Evolutionary conservation across 2,329 filamentous ascomycete species (phyloP).

Genomic region (Neodidymelliopsis sp.): DNA sequence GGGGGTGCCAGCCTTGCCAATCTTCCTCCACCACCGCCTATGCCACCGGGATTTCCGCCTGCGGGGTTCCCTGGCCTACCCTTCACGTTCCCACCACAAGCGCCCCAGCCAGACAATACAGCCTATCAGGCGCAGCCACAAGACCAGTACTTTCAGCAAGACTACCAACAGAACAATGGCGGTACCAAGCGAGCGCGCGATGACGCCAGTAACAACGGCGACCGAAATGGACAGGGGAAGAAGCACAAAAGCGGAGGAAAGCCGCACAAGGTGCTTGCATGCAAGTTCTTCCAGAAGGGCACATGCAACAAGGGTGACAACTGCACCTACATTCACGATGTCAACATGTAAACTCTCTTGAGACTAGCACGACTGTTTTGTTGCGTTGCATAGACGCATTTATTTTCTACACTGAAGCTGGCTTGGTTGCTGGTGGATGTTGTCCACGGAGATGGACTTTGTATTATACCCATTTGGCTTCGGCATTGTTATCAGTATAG

Average conservation of each 20-base stretch:
- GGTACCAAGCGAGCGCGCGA: conserved; percentile 49
- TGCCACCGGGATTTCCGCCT: conserved; percentile 28
- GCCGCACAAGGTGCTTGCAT: conserved; percentile 58
- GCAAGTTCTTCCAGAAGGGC: conserved; percentile 73
- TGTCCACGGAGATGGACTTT: background rate
- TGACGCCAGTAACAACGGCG: conserved; percentile 32
- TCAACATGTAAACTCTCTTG: conserved; percentile 20
- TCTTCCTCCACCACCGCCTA: conserved; percentile 35
- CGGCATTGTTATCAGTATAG: conserved; percentile 8
- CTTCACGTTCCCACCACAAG: conserved; percentile 25
- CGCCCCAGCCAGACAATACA: conserved; percentile 17
- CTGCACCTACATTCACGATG: conserved; percentile 76
- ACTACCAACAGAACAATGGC: conserved; percentile 40
- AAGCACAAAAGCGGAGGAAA: conserved; percentile 36
- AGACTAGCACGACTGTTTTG: background rate
- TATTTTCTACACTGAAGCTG: background rate
- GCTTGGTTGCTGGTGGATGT: background rate
- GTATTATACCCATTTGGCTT: conserved; percentile 17
- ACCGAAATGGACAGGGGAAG: conserved; percentile 61
- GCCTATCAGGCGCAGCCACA: conserved; percentile 24
- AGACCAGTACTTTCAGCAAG: conserved; percentile 34
- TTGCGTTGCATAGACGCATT: background rate
- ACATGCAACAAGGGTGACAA: conserved; percentile 76
- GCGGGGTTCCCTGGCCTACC: conserved; percentile 22
- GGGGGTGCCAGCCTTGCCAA: conserved; percentile 24